Percentiles rank a stretch among this genome's conserved stretches.
Evolutionary conservation across 768 basidiomycete species (phyloP).

Genomic region (Psilocybe sp.): DNA sequence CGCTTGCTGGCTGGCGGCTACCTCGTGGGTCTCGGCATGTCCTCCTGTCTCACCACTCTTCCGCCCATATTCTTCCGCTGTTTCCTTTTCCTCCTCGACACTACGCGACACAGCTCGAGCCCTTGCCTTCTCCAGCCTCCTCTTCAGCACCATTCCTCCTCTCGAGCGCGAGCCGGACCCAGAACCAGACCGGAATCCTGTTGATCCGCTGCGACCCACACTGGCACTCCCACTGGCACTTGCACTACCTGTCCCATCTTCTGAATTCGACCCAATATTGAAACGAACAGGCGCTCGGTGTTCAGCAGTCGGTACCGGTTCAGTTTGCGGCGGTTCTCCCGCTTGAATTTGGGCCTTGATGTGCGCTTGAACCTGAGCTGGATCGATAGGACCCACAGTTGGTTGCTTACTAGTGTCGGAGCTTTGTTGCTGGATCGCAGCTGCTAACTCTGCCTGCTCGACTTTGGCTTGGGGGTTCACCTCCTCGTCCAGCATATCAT

Average conservation of each 20-base stretch:
- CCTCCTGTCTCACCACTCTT: too few relatives aligned
- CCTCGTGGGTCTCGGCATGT: too few relatives aligned
- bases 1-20: too few relatives aligned
- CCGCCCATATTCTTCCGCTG: too few relatives aligned
- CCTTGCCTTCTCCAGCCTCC: conserved; percentile 11
- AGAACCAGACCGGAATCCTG: conserved; percentile 3
- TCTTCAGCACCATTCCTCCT: conserved; percentile 10
- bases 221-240: conserved; percentile 35
- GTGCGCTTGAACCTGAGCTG: not conserved
- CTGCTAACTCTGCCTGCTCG: too few relatives aligned
- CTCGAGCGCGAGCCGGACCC: conserved; percentile 6
- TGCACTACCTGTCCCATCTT: conserved; percentile 36
- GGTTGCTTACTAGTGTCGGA: too few relatives aligned
- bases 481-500: too few relatives aligned
- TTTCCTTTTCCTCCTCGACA: too few relatives aligned
- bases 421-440: too few relatives aligned
- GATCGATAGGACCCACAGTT: too few relatives aligned
- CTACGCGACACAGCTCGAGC: not conserved
- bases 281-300: conserved; percentile 32
- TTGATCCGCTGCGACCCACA: conserved; percentile 12
- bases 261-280: conserved; percentile 60
- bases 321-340: not conserved
- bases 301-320: conserved; percentile 1
- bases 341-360: not conserved
- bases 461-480: too few relatives aligned